phyloP scores from a whole-genome alignment of 768 basidiomycete species.

The Rhodotorula babjevae region DNA sequence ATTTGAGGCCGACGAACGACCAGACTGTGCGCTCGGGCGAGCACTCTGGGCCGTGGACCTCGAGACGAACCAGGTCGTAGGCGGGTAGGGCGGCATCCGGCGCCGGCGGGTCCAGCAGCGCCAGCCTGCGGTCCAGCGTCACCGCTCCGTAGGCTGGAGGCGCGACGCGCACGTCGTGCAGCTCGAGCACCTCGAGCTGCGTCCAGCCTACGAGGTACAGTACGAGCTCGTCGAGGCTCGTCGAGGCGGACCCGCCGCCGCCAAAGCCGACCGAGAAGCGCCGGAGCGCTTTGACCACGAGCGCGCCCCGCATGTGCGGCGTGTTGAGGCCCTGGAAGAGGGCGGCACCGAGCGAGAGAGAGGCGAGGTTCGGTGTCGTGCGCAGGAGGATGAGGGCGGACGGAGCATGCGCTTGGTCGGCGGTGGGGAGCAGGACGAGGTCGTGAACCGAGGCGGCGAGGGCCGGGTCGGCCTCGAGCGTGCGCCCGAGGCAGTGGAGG shows the following conservation, averaged over 20 bases:
- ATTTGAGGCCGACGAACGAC: neutral
- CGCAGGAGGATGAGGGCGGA: neutral
- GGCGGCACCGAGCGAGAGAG: neutral
- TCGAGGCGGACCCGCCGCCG: neutral
- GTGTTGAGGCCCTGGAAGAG: neutral
- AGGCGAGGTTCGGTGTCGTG: neutral
- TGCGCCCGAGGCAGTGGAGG: constrained; percentile 7
- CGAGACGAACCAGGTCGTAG: too few species aligned
- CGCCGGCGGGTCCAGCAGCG: too few species aligned
- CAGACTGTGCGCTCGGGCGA: neutral
- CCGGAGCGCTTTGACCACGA: neutral
- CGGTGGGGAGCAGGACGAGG: neutral
- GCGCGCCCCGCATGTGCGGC: neutral
- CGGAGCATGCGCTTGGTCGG: constrained; percentile 6
- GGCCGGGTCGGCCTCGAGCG: neutral
- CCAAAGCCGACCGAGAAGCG: constrained; percentile 12
- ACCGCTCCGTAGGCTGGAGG: too few species aligned
- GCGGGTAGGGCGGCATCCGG: too few species aligned
- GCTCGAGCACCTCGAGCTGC: neutral
- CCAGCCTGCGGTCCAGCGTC: too few species aligned
- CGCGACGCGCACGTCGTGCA: neutral
- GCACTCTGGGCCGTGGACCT: too few species aligned
- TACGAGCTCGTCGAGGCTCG: neutral
- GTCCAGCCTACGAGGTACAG: constrained; percentile 6
- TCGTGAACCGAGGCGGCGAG: neutral